Evolutionary conservation across 257 asterid species (phyloP), one percentile per base, ranked within the genome.

Genomic region (Paulownia fortunei): DNA sequence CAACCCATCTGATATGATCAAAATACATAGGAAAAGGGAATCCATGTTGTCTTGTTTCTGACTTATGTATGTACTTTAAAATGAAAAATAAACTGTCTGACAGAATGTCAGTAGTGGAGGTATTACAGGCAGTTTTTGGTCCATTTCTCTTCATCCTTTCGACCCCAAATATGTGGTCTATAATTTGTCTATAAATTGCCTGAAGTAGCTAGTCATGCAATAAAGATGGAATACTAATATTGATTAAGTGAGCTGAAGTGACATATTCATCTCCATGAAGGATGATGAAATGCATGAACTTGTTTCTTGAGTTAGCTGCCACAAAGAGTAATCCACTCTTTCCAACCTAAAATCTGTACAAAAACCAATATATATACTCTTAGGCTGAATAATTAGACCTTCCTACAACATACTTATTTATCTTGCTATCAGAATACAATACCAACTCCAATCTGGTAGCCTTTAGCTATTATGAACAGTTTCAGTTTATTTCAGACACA

Each of bases 11-110:
- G 80, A 58, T 69, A 46, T 67, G 46, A 76, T 79, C 49, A 78
- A 75, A 78, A 68, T 71, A 80, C 87, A 75, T 82, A 81, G 74
- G 49, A 76, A 87, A 86, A 90, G 89, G 90, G 96, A 85, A 88
- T 90, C 90, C 81, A 80, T 88, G 88, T 85, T 86, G 86, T 72
- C 79, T 79, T 88, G 82, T 82, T 80, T 75, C 81, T 80, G 85
- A 82, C 91, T 81, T 86, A 64, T 83, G 23, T 19, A 49, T 70
- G 82, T 67, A 61, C 76, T 85, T 66, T 64, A 76, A 74, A 68
- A 72, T 76, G 58, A 70, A 77, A 9, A 73, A 61, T 46, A 27
- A 36, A 63, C 39, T 51, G 63, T 64, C 42, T 76, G 81, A 72
- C 62, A 18, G 49, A 59, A 62, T 82, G 87, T 82, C 88, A 89